Percentiles rank a stretch among this genome's conserved stretches.
Evolutionary conservation across 176 grass and related monocot species (phyloP).

Genomic region (Elymus sibiricus): DNA sequence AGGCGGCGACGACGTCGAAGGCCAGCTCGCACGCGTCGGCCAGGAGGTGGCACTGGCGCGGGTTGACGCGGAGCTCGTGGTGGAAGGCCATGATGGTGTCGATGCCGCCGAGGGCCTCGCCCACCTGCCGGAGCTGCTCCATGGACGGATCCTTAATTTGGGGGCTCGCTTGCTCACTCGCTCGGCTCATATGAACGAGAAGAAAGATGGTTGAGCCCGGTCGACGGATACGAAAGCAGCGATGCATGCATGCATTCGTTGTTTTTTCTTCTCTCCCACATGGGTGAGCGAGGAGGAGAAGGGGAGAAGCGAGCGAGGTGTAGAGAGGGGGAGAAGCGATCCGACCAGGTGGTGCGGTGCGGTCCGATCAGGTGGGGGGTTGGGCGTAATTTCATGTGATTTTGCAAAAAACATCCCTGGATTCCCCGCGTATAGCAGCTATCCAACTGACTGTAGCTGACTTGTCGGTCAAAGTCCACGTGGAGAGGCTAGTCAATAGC

Average conservation of each 20-base stretch:
- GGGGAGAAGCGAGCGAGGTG: too few species aligned
- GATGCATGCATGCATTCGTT: neutral
- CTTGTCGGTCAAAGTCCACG: too few species aligned
- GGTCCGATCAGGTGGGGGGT: too few species aligned
- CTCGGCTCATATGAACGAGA: neutral
- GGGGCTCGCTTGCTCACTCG: neutral
- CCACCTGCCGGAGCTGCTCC: conserved; percentile 85
- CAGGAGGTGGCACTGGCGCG: conserved; percentile 72
- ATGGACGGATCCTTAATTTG: conserved; percentile 31
- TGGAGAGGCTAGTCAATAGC: too few species aligned
- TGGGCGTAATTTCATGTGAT: too few species aligned
- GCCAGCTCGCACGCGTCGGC: conserved; percentile 60
- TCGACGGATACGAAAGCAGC: neutral
- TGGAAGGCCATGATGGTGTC: conserved; percentile 69
- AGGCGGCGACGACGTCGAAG: conserved; percentile 51
- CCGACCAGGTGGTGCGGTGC: too few species aligned
- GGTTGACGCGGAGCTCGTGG: conserved; percentile 75
- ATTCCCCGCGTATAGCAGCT: too few species aligned
- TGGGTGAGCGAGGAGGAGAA: too few species aligned
- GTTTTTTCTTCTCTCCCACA: too few species aligned
- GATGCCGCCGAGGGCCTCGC: conserved; percentile 74
- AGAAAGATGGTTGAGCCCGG: neutral
- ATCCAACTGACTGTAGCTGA: too few species aligned
- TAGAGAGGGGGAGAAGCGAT: too few species aligned
- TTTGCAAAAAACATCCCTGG: too few species aligned